Conservation (phyloP, 768 basidiomycete genomes). For the Lyophyllum semitale region DNA sequence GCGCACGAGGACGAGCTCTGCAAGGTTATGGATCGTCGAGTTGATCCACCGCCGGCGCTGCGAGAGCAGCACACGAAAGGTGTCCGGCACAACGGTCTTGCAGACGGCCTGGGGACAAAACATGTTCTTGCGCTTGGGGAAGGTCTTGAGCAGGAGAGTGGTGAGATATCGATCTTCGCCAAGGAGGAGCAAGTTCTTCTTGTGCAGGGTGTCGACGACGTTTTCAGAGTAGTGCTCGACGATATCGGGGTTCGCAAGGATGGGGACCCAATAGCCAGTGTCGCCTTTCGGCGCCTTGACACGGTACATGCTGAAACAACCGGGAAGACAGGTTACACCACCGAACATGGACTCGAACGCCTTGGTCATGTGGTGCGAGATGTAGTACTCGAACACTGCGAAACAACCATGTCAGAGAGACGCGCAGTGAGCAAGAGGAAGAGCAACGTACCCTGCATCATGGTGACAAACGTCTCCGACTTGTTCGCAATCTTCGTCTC, state of each 20-base stretch:
- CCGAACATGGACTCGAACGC: constrained; percentile 99
- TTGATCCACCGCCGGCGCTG: constrained; percentile 99
- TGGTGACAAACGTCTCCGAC: constrained; percentile 96
- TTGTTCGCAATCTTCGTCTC: constrained; percentile 99
- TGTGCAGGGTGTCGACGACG: constrained; percentile 98
- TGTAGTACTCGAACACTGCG: constrained; percentile 98
- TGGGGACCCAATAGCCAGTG: constrained; percentile 96
- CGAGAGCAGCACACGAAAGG: constrained; percentile 89
- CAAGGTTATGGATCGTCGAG: constrained; percentile 96
- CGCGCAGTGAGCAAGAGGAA: background rate
- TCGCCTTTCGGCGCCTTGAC: constrained; percentile 99
- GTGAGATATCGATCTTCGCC: constrained; percentile 99
- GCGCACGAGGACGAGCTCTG: constrained; percentile 91
- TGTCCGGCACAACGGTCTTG: constrained; percentile 98
- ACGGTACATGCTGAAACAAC: constrained; percentile 99
- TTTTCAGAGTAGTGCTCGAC: constrained; percentile 99
- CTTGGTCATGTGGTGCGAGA: constrained; percentile 98
- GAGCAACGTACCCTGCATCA: constrained; percentile 90
- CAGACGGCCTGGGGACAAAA: constrained; percentile 99
- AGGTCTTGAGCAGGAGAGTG: constrained; percentile 96
- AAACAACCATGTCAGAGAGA: constrained; percentile 12
- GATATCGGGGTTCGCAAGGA: constrained; percentile 97
- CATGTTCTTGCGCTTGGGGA: constrained; percentile 99
- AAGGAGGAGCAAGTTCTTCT: constrained; percentile 95
- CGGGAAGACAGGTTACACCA: constrained; percentile 98